Base-by-base conservation (phyloP, 2,329 filamentous ascomycete genomes). In the Scolecobasidium constrictum region DNA sequence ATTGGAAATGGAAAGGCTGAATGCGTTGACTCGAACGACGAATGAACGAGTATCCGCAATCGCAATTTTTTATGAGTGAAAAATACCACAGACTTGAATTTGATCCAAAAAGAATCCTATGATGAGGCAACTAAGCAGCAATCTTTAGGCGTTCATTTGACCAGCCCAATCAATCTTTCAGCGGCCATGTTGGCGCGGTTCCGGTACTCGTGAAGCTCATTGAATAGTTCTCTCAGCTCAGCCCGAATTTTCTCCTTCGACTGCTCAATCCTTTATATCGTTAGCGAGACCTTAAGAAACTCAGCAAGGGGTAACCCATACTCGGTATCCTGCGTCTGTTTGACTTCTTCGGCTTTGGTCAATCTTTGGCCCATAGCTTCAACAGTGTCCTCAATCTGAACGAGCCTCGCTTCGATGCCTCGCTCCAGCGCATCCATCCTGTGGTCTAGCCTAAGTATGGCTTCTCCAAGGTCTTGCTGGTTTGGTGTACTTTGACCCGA, bases 371-470 rank as follows among this genome's bases (percentile, higher is more conserved):
- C 15, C 37, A 39, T 39, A 13, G 16, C 7, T 18, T 18, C 19
- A 23, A 39, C 11, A 18, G 11, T 39, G 21, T 39, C 37, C 21
- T 39, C 37, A 23, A 39, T 39, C 37, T 39, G 37, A 9, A 18
- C 37, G 21, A 39, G 12, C 19, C 37, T 39, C 20, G 37, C 37
- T 39, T 39, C 37, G n/a, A n/a, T n/a, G n/a, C n/a, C n/a, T n/a
- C n/a, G n/a, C n/a, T n/a, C n/a, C n/a, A n/a, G n/a, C n/a, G n/a
- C n/a, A n/a, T n/a, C n/a, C 37, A 39, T 23, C 11, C 37, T 39
- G 20, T 39, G 19, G 21, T 18, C 20, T 23, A 39, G 37, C 37
- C 21, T 7, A 23, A 39, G 37, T 39, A 39, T 23, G 21, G 37
- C 20, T 23, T 39, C 37, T 39, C 20, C 21, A 11, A 39, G 37